Conservation (phyloP, 495 filamentous ascomycete species). For the Jackrogersella minutella region DNA sequence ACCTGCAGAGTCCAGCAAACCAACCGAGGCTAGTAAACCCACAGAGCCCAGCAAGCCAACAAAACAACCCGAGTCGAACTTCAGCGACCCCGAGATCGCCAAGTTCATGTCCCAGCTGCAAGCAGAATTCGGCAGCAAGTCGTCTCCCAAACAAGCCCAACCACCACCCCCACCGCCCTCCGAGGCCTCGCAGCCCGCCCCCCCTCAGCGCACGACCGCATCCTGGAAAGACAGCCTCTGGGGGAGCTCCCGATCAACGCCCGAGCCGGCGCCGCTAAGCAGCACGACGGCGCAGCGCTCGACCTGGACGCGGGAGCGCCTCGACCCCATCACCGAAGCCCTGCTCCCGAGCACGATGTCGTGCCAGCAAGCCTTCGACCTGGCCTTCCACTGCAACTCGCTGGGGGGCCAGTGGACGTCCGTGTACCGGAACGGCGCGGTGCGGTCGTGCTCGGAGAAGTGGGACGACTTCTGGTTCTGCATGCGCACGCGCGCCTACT, state of each 20-base stretch:
- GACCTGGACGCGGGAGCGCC: conserved; percentile 23
- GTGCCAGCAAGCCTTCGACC: conserved; percentile 90
- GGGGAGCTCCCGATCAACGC: too few relatives aligned
- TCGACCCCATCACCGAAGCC: conserved; percentile 59
- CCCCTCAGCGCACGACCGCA: conserved; percentile 1
- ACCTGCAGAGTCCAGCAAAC: conserved; percentile 15
- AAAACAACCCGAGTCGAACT: conserved; percentile 31
- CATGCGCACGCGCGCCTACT: conserved; percentile 75
- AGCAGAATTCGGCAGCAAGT: conserved; percentile 40
- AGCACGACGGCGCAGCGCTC: too few relatives aligned
- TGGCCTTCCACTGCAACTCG: conserved; percentile 93
- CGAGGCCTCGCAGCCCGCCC: neutral
- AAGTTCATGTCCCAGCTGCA: conserved; percentile 53
- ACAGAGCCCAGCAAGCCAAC: conserved; percentile 21
- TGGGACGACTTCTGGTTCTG: conserved; percentile 96
- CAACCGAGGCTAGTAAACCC: neutral
- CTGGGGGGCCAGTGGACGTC: conserved; percentile 82
- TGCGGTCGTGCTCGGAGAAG: conserved; percentile 77
- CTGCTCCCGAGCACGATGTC: conserved; percentile 83
- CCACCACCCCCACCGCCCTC: conserved; percentile 27
- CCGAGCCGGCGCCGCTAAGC: too few relatives aligned
- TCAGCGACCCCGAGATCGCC: conserved; percentile 51
- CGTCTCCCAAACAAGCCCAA: neutral
- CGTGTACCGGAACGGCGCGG: conserved; percentile 82
- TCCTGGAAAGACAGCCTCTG: conserved; percentile 30